phyloP scores from a whole-genome alignment of 768 basidiomycete species.

The Rhodocollybia butyracea region DNA sequence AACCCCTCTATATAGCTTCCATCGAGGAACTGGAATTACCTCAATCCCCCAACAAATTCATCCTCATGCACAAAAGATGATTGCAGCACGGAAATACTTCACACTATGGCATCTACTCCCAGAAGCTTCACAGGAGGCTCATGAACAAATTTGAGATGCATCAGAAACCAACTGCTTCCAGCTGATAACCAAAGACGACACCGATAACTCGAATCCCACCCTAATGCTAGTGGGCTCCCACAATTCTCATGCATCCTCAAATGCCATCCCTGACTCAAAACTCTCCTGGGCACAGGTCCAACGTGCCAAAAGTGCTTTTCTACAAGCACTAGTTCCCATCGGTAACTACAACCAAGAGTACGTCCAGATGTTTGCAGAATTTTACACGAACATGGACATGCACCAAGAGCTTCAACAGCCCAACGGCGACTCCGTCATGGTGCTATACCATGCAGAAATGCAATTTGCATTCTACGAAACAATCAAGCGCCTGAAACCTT shows the following conservation, averaged over 20 bases:
- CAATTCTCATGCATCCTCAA: neutral
- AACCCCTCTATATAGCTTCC: neutral
- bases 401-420: neutral
- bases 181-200: neutral
- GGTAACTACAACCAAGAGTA: neutral
- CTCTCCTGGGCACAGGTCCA: conserved; percentile 6
- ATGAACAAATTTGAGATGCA: neutral
- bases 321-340: neutral
- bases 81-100: neutral
- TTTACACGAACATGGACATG: conserved; percentile 9
- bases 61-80: neutral
- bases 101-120: conserved; percentile 4
- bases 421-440: neutral
- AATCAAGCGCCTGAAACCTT: neutral
- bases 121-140: conserved; percentile 1
- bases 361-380: neutral
- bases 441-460: neutral
- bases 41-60: neutral
- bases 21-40: neutral
- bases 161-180: neutral
- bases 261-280: neutral
- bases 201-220: neutral
- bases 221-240: neutral
- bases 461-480: neutral
- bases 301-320: neutral